These are phyloP conservation scores for Biscogniauxia mediterranea DNA, from an alignment of 2,329 filamentous ascomycete genomes.

Conservation along the genomic window DNA sequence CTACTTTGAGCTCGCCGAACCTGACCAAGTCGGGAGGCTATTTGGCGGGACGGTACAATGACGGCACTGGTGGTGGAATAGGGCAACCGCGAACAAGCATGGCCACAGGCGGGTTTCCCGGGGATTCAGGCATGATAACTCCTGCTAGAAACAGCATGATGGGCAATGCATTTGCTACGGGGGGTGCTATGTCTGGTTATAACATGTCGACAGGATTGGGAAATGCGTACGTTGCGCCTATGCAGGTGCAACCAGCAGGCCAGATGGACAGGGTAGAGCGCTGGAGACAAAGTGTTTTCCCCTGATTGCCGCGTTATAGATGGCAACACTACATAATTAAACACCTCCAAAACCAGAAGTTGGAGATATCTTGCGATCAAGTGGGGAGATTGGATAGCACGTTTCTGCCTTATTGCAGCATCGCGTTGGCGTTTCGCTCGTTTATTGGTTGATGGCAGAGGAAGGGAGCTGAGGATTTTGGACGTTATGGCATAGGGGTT, in stretches of 20 bases:
- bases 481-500: constrained; percentile 11
- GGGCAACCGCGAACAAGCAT: constrained; percentile 26
- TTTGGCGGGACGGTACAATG: constrained; percentile 53
- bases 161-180: constrained; percentile 23
- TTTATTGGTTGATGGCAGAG: neutral
- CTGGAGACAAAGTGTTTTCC: constrained; percentile 33
- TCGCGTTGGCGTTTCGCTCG: constrained; percentile 18
- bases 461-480: constrained; percentile 1
- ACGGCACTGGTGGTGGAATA: constrained; percentile 44
- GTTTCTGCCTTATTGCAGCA: constrained; percentile 8
- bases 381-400: constrained; percentile 2
- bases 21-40: constrained; percentile 44
- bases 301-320: constrained; percentile 14
- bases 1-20: constrained; percentile 34
- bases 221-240: constrained; percentile 21
- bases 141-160: constrained; percentile 19
- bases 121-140: constrained; percentile 11
- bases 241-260: constrained; percentile 25
- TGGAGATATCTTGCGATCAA: too few relatives aligned
- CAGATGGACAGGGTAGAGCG: constrained; percentile 34
- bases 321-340: neutral
- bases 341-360: neutral
- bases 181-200: constrained; percentile 20
- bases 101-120: constrained; percentile 17
- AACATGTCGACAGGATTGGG: constrained; percentile 12